Percentiles rank a stretch among this genome's conserved stretches.
Conservation (phyloP, 306 rosid genomes). For the Castanopsis chinensis region DNA sequence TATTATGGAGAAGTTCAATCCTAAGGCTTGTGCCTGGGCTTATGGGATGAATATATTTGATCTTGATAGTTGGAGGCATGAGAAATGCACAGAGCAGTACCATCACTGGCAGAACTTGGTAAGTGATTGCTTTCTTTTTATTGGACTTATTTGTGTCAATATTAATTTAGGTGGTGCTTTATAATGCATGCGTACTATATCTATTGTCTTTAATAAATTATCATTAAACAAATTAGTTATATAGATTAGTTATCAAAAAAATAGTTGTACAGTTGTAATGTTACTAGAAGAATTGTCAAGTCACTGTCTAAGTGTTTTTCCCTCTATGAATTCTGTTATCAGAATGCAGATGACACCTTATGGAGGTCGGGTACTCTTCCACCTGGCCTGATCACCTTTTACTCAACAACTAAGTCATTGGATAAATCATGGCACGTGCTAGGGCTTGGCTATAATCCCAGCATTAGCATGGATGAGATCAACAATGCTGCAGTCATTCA, state of each 20-base stretch:
- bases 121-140: slow-evolving; percentile 21
- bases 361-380: slow-evolving; percentile 75
- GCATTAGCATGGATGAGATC: slow-evolving; percentile 96
- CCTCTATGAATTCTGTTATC: slow-evolving; percentile 26
- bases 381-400: slow-evolving; percentile 87
- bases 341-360: slow-evolving; percentile 74
- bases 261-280: slow-evolving; percentile 9
- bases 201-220: not conserved
- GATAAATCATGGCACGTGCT: slow-evolving; percentile 99
- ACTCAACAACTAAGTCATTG: slow-evolving; percentile 80
- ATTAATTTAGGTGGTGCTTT: not conserved
- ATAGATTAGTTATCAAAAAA: not conserved
- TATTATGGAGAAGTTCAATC: slow-evolving; percentile 75
- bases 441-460: slow-evolving; percentile 97
- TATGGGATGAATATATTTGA: slow-evolving; percentile 91
- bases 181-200: slow-evolving; percentile 3
- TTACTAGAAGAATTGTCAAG: slow-evolving; percentile 4
- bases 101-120: slow-evolving; percentile 96
- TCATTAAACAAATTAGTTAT: not conserved
- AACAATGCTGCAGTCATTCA: slow-evolving; percentile 93
- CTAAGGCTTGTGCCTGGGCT: slow-evolving; percentile 95
- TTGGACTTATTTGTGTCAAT: slow-evolving; percentile 1
- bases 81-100: slow-evolving; percentile 78
- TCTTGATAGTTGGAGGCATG: slow-evolving; percentile 96
- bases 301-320: slow-evolving; percentile 15